Evolutionary conservation across 441 rosid species (phyloP).

Genomic region (Gossypium schwendimanii): DNA sequence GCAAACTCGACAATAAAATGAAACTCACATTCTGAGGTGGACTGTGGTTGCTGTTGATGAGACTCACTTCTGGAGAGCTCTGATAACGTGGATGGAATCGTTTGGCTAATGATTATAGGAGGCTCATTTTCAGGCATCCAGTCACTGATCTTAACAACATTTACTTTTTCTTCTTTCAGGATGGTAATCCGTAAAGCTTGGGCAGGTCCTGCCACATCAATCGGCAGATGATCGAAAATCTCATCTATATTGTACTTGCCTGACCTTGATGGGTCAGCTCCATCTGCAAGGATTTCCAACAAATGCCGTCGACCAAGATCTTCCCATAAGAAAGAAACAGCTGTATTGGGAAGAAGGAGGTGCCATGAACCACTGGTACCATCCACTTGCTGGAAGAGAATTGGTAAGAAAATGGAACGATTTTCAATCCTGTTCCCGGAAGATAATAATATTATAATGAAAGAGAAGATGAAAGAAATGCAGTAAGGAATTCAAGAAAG

Average conservation of each 20-base stretch:
- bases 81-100: slow-evolving; percentile 35
- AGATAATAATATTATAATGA: slow-evolving; percentile 20
- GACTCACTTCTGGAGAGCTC: slow-evolving; percentile 40
- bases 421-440: slow-evolving; percentile 75
- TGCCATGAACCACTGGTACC: slow-evolving; percentile 79
- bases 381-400: slow-evolving; percentile 80
- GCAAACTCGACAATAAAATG: slow-evolving; percentile 84
- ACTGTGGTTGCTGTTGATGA: slow-evolving; percentile 37
- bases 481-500: slow-evolving; percentile 6
- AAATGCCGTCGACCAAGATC: slow-evolving; percentile 73
- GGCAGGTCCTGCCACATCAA: slow-evolving; percentile 44
- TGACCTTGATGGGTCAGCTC: slow-evolving; percentile 58
- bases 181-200: slow-evolving; percentile 83
- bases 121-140: slow-evolving; percentile 94
- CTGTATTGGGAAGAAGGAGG: slow-evolving; percentile 76
- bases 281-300: slow-evolving; percentile 74
- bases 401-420: slow-evolving; percentile 79
- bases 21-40: slow-evolving; percentile 60
- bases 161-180: slow-evolving; percentile 73
- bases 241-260: slow-evolving; percentile 76
- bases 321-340: slow-evolving; percentile 96
- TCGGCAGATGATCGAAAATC: slow-evolving; percentile 66
- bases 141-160: slow-evolving; percentile 75
- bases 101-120: slow-evolving; percentile 31
- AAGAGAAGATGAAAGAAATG: background rate